Evolutionary conservation across 345 rosid genomes (phyloP), one percentile per base, ranked within the genome.

Genomic region (Syzygium aqueum): DNA sequence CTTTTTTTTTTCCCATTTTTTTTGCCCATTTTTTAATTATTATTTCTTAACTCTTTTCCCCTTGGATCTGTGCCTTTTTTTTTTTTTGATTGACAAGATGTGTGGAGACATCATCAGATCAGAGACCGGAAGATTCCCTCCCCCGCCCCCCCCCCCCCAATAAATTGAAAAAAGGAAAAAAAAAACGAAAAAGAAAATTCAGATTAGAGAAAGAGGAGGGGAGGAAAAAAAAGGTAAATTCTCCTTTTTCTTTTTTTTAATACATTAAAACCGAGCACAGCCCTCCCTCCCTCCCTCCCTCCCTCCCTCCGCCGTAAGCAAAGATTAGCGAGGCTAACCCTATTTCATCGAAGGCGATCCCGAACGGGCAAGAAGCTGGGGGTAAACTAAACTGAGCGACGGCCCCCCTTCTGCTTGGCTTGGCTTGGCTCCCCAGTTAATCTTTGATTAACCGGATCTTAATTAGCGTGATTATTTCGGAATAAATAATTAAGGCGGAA

Each of bases 151-250:
- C 33, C 49, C 10, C 46, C 61, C 61, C 27, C 23, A 16, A n/a
- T n/a, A n/a, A 65, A 4, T 33, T 67, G 3, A 3, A 10, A 17
- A 54, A 3, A 33, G 7, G 7, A 17, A 8, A 2, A 15, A 16
- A 3, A 15, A 0, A 53, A 22, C 9, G 23, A 1, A 19, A 21
- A 21, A 56, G 57, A 17, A 33, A 33, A 33, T 43, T 43, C 46
- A 56, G n/a, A 56, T 56, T 0, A 43, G 61, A 56, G n/a, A 57
- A 57, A 13, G 0, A 4, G 0, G 1, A 23, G 46, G 46, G 46
- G 46, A 4, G 43, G 43, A 43, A 5, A 43, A 43, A 43, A 43
- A 43, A 40, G 43, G 43, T 40, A 40, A 40, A 40, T 40, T 40
- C 43, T 40, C 6, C 1, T 4, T 40, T 3, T 37, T 37, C 3